A percentile compares a stretch with the other conserved stretches of the same genome.
These are phyloP conservation scores for Trichoderma parareesei DNA, from an alignment of 495 filamentous ascomycete species.

Conservation along the genomic window DNA sequence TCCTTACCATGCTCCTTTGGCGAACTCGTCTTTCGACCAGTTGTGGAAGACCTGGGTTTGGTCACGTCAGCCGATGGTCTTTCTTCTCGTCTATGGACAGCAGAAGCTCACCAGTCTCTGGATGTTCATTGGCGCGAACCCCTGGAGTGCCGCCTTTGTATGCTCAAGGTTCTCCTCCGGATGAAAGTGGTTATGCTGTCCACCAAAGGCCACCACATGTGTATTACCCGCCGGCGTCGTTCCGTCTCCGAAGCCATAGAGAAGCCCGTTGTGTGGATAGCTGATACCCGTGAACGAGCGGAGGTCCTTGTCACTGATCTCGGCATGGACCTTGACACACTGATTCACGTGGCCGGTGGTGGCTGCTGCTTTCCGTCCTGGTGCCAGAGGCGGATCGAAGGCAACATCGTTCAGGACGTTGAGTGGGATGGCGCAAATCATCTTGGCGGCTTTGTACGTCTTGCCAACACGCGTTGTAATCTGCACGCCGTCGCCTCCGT, in stretches of 20 bases:
- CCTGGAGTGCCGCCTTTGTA: not conserved
- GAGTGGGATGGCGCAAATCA: slow-evolving; percentile 1
- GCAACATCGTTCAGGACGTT: slow-evolving; percentile 1
- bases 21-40: slow-evolving; percentile 4
- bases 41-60: slow-evolving; percentile 1
- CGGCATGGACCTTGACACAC: slow-evolving; percentile 6
- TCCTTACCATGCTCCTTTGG: slow-evolving; percentile 4
- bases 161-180: not conserved
- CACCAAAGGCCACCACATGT: not conserved
- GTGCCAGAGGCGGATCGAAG: not conserved
- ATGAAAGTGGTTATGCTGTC: not conserved
- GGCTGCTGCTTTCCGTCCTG: not conserved
- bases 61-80: not conserved
- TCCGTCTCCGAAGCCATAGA: not conserved
- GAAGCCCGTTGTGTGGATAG: slow-evolving; percentile 3
- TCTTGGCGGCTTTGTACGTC: not conserved
- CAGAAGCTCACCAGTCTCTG: not conserved
- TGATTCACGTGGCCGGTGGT: not conserved
- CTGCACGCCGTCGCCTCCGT: not conserved
- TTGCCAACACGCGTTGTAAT: not conserved
- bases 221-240: not conserved
- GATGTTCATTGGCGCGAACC: not conserved
- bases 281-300: slow-evolving; percentile 5
- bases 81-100: not conserved
- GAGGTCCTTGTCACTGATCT: slow-evolving; percentile 1